A percentile compares a stretch with the other conserved stretches of the same genome.
phyloP scores from a whole-genome alignment of 1,284 basidiomycete genomes.

The Tilletiaria anomala region DNA sequence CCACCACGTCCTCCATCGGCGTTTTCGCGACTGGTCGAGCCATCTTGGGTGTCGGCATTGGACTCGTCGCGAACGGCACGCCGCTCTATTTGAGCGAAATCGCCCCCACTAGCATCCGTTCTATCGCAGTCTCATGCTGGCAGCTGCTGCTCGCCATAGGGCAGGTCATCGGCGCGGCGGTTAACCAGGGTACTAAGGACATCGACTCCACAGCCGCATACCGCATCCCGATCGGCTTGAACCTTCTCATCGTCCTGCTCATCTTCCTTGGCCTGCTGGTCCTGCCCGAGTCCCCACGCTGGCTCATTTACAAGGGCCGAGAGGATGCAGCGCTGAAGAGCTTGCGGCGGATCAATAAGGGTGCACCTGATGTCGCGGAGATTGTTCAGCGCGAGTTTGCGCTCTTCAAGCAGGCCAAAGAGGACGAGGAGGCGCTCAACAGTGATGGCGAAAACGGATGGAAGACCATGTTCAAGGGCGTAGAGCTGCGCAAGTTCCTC shows the following conservation, averaged over 20 bases:
- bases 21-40: conserved; percentile 42
- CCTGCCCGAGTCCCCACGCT: conserved; percentile 41
- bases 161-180: conserved; percentile 42
- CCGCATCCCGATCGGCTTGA: conserved; percentile 43
- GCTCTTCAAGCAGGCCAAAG: conserved; percentile 40
- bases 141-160: conserved; percentile 44
- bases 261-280: conserved; percentile 37
- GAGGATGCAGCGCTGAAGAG: conserved; percentile 41
- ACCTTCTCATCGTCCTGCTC: conserved; percentile 41
- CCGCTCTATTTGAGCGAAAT: conserved; percentile 43
- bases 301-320: conserved; percentile 41
- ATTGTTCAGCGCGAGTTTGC: conserved; percentile 36
- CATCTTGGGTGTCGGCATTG: conserved; percentile 42
- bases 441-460: conserved; percentile 37
- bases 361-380: conserved; percentile 38
- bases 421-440: conserved; percentile 38
- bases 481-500: conserved; percentile 40
- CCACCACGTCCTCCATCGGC: conserved; percentile 33
- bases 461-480: conserved; percentile 38
- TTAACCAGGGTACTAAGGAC: conserved; percentile 38
- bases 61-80: conserved; percentile 39
- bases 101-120: conserved; percentile 42
- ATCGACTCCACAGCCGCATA: conserved; percentile 11
- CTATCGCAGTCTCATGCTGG: conserved; percentile 41
- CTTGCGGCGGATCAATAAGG: conserved; percentile 41